Evolutionary conservation across 371 early-diverging fungal genomes (phyloP).

Genomic region (Funneliformis caledonium): DNA sequence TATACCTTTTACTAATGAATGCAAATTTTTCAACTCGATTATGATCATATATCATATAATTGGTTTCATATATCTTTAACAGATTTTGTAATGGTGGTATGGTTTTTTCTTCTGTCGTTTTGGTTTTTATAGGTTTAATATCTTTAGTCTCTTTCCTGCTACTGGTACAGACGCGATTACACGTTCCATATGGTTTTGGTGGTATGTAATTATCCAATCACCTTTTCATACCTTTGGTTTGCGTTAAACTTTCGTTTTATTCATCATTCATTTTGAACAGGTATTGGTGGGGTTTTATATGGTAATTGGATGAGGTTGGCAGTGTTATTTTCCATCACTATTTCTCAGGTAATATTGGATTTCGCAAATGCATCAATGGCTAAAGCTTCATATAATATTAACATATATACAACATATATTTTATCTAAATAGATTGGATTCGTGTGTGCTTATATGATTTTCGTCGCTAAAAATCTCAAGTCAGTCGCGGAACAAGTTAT

Average conservation of each 20-base stretch:
- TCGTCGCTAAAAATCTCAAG: constrained; percentile 82
- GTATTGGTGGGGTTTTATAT: constrained; percentile 76
- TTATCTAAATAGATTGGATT: constrained; percentile 67
- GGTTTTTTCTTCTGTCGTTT: constrained; percentile 60
- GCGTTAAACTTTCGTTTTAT: background rate
- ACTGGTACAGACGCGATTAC: constrained; percentile 63
- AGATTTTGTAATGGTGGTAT: constrained; percentile 76
- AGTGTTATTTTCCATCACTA: constrained; percentile 78
- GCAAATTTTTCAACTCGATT: background rate
- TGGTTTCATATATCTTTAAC: constrained; percentile 31
- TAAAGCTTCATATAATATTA: background rate
- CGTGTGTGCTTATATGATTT: constrained; percentile 87
- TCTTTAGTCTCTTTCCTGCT: constrained; percentile 66
- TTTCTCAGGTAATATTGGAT: constrained; percentile 68
- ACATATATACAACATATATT: background rate
- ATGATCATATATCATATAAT: background rate
- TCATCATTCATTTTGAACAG: constrained; percentile 46
- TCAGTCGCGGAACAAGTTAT: constrained; percentile 65
- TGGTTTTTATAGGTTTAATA: constrained; percentile 60
- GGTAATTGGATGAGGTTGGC: constrained; percentile 72
- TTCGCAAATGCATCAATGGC: background rate
- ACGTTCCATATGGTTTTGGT: constrained; percentile 67
- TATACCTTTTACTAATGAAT: background rate
- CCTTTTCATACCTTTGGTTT: too few relatives aligned
- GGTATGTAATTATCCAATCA: constrained; percentile 47